A percentile compares a stretch with the other conserved stretches of the same genome.
These are phyloP conservation scores for Candida tammaniensis DNA, from an alignment of 805 yeast species.

Conservation along the genomic window DNA sequence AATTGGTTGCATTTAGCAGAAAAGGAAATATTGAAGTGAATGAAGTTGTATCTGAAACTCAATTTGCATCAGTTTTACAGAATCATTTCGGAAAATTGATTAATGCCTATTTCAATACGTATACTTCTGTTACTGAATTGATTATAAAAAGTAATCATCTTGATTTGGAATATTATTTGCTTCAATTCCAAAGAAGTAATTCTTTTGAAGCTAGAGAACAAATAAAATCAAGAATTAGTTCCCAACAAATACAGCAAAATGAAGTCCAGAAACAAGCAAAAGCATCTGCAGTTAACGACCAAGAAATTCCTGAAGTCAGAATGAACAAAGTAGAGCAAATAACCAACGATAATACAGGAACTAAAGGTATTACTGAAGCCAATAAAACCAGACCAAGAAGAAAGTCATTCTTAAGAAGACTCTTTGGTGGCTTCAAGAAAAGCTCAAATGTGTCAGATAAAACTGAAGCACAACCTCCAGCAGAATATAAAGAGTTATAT, in stretches of 20 bases:
- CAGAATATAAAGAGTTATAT: constrained; percentile 12
- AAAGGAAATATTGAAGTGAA: constrained; percentile 14
- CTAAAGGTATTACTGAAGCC: too few relatives aligned
- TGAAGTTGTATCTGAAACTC: constrained; percentile 19
- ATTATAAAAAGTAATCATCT: constrained; percentile 17
- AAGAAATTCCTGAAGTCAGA: constrained; percentile 6
- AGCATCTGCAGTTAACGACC: neutral
- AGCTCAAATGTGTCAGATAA: constrained; percentile 2
- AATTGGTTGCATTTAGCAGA: constrained; percentile 12
- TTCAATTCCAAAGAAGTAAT: constrained; percentile 10
- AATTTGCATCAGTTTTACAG: constrained; percentile 20
- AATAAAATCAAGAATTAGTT: constrained; percentile 12
- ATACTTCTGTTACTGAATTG: constrained; percentile 19
- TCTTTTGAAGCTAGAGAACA: constrained; percentile 11
- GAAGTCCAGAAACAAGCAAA: constrained; percentile 1
- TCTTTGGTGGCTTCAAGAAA: constrained; percentile 10
- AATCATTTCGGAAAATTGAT: constrained; percentile 20
- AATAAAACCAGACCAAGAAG: constrained; percentile 6
- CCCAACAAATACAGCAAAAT: constrained; percentile 4
- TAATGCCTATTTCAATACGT: constrained; percentile 22
- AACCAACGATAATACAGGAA: neutral
- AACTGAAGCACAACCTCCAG: constrained; percentile 2
- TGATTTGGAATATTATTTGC: constrained; percentile 11
- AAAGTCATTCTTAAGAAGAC: constrained; percentile 10
- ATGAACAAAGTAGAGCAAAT: neutral